phyloP scores from a whole-genome alignment of 148 eudicot species.

The Polygonum aviculare region DNA sequence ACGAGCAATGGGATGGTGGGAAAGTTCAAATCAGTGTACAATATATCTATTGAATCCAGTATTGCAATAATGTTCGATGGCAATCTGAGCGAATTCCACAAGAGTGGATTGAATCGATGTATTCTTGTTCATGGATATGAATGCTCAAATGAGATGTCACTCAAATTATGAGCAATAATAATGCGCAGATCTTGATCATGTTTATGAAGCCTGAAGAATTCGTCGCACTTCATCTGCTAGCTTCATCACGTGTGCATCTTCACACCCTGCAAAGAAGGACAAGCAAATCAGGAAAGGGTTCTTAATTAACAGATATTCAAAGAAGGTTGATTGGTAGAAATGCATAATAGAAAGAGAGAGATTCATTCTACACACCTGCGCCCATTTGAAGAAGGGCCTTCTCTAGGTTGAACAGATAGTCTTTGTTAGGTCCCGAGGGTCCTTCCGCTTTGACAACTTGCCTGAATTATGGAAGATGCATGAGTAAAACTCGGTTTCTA shows the following conservation, averaged over 20 bases:
- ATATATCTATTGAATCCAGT: background rate
- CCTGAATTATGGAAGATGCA: slow-evolving; percentile 24
- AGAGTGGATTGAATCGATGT: background rate
- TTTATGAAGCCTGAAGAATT: slow-evolving; percentile 24
- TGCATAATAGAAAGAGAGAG: background rate
- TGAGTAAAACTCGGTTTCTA: background rate
- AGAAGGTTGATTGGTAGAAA: background rate
- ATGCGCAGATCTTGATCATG: background rate
- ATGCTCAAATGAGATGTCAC: background rate
- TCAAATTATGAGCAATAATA: background rate
- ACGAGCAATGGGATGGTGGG: background rate
- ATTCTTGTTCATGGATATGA: background rate
- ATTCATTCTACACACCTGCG: slow-evolving; percentile 32
- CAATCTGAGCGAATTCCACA: background rate
- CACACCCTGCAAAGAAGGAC: slow-evolving; percentile 34
- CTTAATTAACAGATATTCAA: background rate
- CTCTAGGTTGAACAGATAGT: slow-evolving; percentile 89
- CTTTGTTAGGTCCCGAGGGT: slow-evolving; percentile 95
- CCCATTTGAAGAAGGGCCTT: slow-evolving; percentile 67
- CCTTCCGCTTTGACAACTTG: slow-evolving; percentile 78
- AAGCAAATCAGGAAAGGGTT: background rate
- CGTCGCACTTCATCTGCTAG: slow-evolving; percentile 71
- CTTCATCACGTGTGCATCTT: slow-evolving; percentile 69
- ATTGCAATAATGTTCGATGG: background rate
- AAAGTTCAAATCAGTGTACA: background rate